Evolutionary conservation across 2,329 filamentous ascomycete species (phyloP).

Genomic region (Grosmannia penicillata): DNA sequence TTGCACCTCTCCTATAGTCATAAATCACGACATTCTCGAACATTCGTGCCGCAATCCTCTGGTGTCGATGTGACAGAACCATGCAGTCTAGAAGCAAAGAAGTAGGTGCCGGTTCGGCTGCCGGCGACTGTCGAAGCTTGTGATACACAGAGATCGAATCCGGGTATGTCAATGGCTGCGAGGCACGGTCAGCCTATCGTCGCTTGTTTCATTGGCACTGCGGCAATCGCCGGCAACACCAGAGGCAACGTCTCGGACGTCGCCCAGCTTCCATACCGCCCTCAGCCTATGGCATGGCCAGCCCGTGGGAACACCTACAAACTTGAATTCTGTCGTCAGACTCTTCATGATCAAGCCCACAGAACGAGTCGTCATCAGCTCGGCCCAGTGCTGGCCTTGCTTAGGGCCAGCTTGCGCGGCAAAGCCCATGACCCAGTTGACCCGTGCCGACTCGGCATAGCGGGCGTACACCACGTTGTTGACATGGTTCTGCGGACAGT

Average conservation of each 20-base stretch:
- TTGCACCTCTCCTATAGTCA: conserved; percentile 33
- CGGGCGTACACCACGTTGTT: conserved; percentile 77
- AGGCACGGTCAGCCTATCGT: neutral
- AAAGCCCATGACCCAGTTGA: conserved; percentile 65
- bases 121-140: conserved; percentile 46
- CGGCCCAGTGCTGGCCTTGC: conserved; percentile 49
- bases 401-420: conserved; percentile 45
- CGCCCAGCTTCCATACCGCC: too few species aligned
- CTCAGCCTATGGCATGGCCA: too few species aligned
- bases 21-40: conserved; percentile 70
- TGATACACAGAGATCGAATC: conserved; percentile 76
- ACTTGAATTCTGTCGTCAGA: conserved; percentile 76
- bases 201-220: neutral
- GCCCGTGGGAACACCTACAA: conserved; percentile 32
- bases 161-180: conserved; percentile 66
- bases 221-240: too few species aligned
- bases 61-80: conserved; percentile 63
- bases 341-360: conserved; percentile 65
- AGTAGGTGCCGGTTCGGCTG: conserved; percentile 24
- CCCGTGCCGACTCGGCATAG: conserved; percentile 67
- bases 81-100: conserved; percentile 45
- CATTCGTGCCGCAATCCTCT: conserved; percentile 57
- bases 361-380: conserved; percentile 50
- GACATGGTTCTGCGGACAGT: conserved; percentile 46
- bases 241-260: too few species aligned